A percentile compares a stretch with the other conserved stretches of the same genome.
phyloP scores from a whole-genome alignment of 176 grass and related monocot genomes.

The Echinochloa phyllopogon region DNA sequence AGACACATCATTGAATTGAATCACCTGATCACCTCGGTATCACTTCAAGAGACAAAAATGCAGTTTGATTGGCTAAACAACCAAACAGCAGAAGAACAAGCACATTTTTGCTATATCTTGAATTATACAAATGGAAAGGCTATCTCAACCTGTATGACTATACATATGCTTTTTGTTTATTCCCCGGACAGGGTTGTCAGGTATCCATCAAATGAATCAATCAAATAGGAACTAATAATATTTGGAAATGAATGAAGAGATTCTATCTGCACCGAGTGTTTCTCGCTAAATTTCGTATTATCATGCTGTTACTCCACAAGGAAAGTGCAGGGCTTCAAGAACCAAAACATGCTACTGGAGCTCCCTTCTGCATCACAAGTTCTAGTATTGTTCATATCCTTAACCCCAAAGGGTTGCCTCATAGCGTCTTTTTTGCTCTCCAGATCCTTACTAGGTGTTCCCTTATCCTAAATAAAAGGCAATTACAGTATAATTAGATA shows the following conservation, averaged over 20 bases:
- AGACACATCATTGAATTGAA: neutral
- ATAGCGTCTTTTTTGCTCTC: conserved; percentile 62
- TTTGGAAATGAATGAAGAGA: conserved; percentile 37
- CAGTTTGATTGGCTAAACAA: conserved; percentile 22
- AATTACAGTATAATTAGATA: conserved; percentile 39
- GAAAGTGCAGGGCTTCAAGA: conserved; percentile 94
- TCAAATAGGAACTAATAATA: conserved; percentile 39
- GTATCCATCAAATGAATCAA: conserved; percentile 48
- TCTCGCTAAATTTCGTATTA: neutral
- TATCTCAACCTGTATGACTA: conserved; percentile 44
- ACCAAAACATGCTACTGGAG: conserved; percentile 89
- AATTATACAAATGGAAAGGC: conserved; percentile 37
- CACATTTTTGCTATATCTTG: conserved; percentile 37
- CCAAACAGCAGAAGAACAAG: conserved; percentile 15
- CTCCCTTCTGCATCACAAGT: conserved; percentile 60
- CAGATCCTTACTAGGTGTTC: conserved; percentile 59
- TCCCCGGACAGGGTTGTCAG: conserved; percentile 33
- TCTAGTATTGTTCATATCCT: conserved; percentile 61
- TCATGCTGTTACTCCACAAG: conserved; percentile 58
- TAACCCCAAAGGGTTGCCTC: conserved; percentile 58
- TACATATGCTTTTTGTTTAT: conserved; percentile 47
- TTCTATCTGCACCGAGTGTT: conserved; percentile 39
- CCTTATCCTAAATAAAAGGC: conserved; percentile 62
- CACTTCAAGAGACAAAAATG: neutral
- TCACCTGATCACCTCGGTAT: neutral